Conservation (phyloP, 306 rosid genomes). For the Begonia peltatifolia region DNA sequence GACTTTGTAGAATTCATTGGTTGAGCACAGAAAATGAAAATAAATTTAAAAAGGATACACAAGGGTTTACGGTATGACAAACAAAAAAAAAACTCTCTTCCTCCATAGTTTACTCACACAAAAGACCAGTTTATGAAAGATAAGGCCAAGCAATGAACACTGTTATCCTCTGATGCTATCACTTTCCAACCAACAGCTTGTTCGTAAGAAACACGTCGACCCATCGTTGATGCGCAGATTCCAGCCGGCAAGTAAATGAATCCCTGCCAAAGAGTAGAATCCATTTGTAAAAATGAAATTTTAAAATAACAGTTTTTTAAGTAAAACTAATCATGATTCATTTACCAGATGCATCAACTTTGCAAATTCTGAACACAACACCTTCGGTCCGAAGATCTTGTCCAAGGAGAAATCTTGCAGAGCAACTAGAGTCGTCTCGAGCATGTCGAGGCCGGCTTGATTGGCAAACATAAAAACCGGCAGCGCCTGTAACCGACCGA, state of each 20-base stretch:
- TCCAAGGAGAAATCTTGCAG: conserved; percentile 90
- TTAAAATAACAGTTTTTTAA: neutral
- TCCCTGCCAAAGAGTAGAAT: conserved; percentile 26
- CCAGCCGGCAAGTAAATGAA: conserved; percentile 71
- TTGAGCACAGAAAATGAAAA: too few relatives aligned
- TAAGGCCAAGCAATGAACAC: conserved; percentile 80
- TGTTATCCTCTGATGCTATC: conserved; percentile 48
- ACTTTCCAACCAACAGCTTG: conserved; percentile 95
- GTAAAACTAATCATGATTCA: neutral
- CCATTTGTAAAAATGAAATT: neutral
- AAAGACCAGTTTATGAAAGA: conserved; percentile 91
- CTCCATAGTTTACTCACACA: conserved; percentile 22
- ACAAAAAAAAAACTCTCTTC: too few relatives aligned
- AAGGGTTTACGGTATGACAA: too few relatives aligned
- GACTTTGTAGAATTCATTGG: too few relatives aligned
- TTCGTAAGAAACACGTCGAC: conserved; percentile 66
- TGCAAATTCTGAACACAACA: conserved; percentile 56
- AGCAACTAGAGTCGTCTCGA: conserved; percentile 80
- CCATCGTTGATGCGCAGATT: conserved; percentile 89
- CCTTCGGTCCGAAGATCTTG: conserved; percentile 73
- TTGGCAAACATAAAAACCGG: conserved; percentile 87
- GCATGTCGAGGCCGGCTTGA: conserved; percentile 95
- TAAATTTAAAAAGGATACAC: too few relatives aligned
- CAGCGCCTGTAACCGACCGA: conserved; percentile 31
- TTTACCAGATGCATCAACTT: conserved; percentile 81